phyloP scores from a whole-genome alignment of 345 rosid species.

The Cardamine chenopodiifolia region DNA sequence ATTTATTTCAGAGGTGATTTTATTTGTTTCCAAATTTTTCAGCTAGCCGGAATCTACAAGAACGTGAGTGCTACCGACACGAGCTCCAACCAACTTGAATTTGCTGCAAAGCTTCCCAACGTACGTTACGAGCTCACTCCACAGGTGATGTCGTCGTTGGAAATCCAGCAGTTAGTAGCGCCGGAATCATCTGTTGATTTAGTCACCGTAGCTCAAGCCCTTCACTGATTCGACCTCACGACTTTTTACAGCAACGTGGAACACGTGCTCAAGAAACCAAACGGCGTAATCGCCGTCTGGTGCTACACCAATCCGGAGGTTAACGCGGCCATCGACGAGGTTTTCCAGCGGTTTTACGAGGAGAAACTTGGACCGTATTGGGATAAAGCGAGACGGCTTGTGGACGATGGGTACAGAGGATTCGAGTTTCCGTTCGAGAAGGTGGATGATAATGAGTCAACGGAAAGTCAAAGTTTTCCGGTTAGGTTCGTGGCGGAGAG shows the following conservation, averaged over 20 bases:
- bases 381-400: conserved; percentile 61
- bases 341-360: conserved; percentile 53
- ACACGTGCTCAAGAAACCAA: conserved; percentile 69
- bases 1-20: neutral
- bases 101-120: conserved; percentile 61
- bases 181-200: conserved; percentile 55
- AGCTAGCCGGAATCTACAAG: conserved; percentile 72
- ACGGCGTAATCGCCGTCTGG: conserved; percentile 81
- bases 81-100: conserved; percentile 69
- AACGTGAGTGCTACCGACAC: conserved; percentile 81
- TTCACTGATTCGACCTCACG: conserved; percentile 76
- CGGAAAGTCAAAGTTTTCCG: conserved; percentile 52
- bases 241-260: conserved; percentile 61
- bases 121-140: conserved; percentile 63
- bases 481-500: conserved; percentile 56
- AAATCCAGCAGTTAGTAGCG: conserved; percentile 51
- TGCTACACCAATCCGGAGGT: conserved; percentile 78
- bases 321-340: conserved; percentile 52
- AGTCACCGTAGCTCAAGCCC: conserved; percentile 76
- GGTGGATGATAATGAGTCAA: conserved; percentile 48
- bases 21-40: conserved; percentile 2
- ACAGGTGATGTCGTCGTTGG: conserved; percentile 48
- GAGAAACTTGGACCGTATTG: conserved; percentile 52
- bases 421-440: conserved; percentile 77
- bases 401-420: conserved; percentile 56